Evolutionary conservation across 2,329 filamentous ascomycete species (phyloP).

Genomic region (Truncatella angustata): DNA sequence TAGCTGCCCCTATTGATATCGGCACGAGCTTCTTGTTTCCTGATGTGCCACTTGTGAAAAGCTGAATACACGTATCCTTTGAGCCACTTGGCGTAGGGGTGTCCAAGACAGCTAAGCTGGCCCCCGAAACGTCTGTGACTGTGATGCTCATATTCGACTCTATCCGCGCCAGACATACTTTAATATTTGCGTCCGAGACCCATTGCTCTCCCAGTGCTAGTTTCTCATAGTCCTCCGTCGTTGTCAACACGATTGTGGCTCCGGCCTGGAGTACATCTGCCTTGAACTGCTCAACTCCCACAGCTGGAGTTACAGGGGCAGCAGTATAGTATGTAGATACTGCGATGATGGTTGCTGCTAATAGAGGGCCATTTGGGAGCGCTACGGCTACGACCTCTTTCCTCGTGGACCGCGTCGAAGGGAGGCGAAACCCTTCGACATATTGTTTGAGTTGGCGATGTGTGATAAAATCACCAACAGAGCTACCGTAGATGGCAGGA

Average conservation of each 20-base stretch:
- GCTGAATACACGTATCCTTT: constrained; percentile 48
- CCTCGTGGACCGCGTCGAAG: background rate
- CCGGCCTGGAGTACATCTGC: constrained; percentile 47
- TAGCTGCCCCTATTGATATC: constrained; percentile 47
- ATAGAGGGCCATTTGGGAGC: constrained; percentile 50
- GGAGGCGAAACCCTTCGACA: constrained; percentile 5
- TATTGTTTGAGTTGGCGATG: constrained; percentile 4
- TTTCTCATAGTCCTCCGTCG: constrained; percentile 35
- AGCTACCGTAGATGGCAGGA: constrained; percentile 8
- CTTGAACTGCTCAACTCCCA: constrained; percentile 47
- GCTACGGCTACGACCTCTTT: constrained; percentile 49
- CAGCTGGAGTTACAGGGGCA: constrained; percentile 49
- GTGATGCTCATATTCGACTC: constrained; percentile 34
- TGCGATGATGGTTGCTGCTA: constrained; percentile 49
- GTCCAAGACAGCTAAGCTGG: background rate
- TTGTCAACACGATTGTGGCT: constrained; percentile 45
- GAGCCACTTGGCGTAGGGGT: constrained; percentile 34
- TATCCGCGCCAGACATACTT: constrained; percentile 38
- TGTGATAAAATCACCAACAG: constrained; percentile 5
- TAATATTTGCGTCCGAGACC: constrained; percentile 29
- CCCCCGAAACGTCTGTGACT: constrained; percentile 16
- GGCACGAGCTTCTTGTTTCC: constrained; percentile 60
- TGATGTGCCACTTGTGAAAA: constrained; percentile 58
- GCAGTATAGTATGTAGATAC: constrained; percentile 49
- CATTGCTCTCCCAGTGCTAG: constrained; percentile 30